These are phyloP conservation scores for Buxus sempervirens DNA, from an alignment of 164 flowering plant species.

Conservation along the genomic window DNA sequence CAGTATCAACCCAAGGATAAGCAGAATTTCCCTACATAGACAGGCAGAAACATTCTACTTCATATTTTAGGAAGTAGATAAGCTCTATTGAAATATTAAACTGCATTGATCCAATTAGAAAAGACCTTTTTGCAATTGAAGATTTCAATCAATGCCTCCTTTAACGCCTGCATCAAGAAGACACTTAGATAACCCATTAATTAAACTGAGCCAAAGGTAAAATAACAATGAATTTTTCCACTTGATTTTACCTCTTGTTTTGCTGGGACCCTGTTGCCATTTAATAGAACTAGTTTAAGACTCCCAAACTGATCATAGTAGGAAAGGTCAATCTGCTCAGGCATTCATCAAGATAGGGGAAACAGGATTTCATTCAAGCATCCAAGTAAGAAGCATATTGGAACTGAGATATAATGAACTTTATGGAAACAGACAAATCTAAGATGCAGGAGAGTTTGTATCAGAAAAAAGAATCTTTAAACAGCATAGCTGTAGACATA, in stretches of 20 bases:
- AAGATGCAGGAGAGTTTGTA: not conserved
- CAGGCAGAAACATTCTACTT: slow-evolving; percentile 4
- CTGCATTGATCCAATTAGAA: not conserved
- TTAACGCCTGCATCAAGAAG: slow-evolving; percentile 40
- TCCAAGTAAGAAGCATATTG: not conserved
- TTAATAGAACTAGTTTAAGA: slow-evolving; percentile 56
- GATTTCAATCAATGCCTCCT: slow-evolving; percentile 56
- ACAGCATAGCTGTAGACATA: not conserved
- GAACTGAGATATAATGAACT: not conserved
- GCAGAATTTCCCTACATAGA: slow-evolving; percentile 35
- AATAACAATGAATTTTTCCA: not conserved
- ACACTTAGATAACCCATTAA: not conserved
- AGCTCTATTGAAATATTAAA: not conserved
- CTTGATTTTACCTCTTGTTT: slow-evolving; percentile 55
- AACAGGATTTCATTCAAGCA: not conserved
- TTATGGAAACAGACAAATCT: not conserved
- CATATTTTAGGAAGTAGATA: not conserved
- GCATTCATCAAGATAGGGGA: slow-evolving; percentile 10
- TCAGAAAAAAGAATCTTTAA: not conserved
- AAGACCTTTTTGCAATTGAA: slow-evolving; percentile 49
- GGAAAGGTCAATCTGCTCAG: slow-evolving; percentile 60
- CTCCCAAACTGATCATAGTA: slow-evolving; percentile 65
- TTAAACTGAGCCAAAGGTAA: not conserved
- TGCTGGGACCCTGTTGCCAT: slow-evolving; percentile 41
- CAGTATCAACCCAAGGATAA: slow-evolving; percentile 47